These are phyloP conservation scores for Daldinia bambusicola DNA, from an alignment of 495 filamentous ascomycete species.

Conservation along the genomic window DNA sequence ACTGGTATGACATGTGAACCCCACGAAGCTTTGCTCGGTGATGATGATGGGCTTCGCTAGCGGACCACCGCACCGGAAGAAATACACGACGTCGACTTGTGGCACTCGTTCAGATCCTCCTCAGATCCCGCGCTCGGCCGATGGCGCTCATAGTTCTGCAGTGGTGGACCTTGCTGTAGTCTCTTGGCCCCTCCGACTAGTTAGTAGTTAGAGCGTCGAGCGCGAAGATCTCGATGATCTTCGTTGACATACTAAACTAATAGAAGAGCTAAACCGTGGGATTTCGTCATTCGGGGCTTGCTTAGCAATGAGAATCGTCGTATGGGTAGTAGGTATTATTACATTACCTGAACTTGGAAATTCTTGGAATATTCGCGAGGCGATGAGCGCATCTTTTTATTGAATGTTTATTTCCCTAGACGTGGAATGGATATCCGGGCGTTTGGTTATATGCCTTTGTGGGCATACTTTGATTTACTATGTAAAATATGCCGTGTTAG, in stretches of 20 bases:
- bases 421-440: conserved; percentile 17
- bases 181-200: conserved; percentile 19
- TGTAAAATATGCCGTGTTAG: conserved; percentile 29
- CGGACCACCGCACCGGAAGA: background rate
- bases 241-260: conserved; percentile 19
- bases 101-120: background rate
- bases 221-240: conserved; percentile 7
- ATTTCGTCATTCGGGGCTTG: conserved; percentile 5
- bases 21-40: background rate
- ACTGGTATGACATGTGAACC: background rate
- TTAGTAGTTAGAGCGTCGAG: background rate
- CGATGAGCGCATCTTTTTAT: background rate
- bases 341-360: background rate
- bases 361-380: background rate
- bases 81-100: conserved; percentile 15
- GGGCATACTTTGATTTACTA: background rate
- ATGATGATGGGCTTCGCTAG: conserved; percentile 9
- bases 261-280: too few relatives aligned
- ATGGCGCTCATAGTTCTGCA: conserved; percentile 1
- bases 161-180: conserved; percentile 15
- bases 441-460: background rate
- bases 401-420: too few relatives aligned
- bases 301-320: background rate
- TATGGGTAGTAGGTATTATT: background rate
- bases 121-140: conserved; percentile 7